Conservation (phyloP, 176 grass and related monocot species). For the Microstegium vimineum region DNA sequence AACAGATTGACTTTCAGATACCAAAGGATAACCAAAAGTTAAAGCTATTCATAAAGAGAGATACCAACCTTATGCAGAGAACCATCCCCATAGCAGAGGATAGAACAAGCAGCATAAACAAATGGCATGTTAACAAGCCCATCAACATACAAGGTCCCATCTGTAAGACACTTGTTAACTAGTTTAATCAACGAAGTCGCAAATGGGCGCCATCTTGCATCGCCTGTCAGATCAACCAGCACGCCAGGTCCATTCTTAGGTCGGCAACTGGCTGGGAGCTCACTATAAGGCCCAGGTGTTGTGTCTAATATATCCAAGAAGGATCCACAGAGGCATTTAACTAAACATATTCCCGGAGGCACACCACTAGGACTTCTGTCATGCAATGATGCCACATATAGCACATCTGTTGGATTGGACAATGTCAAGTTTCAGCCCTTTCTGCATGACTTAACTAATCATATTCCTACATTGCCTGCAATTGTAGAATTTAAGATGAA, state of each 20-base stretch:
- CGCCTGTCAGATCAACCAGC: constrained; percentile 63
- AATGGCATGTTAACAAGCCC: constrained; percentile 69
- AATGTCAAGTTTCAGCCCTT: constrained; percentile 18
- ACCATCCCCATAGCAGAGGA: constrained; percentile 65
- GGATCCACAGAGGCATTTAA: constrained; percentile 65
- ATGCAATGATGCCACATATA: constrained; percentile 51
- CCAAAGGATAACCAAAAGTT: constrained; percentile 4
- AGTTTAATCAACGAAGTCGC: constrained; percentile 68
- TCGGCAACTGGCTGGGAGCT: constrained; percentile 60
- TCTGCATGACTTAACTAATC: neutral
- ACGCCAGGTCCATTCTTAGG: constrained; percentile 66
- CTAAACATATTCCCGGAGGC: constrained; percentile 38
- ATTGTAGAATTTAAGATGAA: neutral
- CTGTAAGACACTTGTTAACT: constrained; percentile 76
- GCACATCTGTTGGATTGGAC: constrained; percentile 55
- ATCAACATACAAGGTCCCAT: constrained; percentile 86
- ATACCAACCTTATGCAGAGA: constrained; percentile 75
- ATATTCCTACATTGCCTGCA: neutral
- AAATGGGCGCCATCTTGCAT: constrained; percentile 62
- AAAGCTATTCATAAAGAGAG: neutral
- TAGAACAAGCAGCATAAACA: constrained; percentile 68
- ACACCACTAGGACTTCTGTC: constrained; percentile 24
- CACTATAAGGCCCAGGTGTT: constrained; percentile 62
- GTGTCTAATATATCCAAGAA: constrained; percentile 56
- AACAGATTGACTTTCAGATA: constrained; percentile 17